A percentile compares a stretch with the other conserved stretches of the same genome.
Conservation (phyloP, 1,139 yeast genomes). For the Pichia sp. region DNA sequence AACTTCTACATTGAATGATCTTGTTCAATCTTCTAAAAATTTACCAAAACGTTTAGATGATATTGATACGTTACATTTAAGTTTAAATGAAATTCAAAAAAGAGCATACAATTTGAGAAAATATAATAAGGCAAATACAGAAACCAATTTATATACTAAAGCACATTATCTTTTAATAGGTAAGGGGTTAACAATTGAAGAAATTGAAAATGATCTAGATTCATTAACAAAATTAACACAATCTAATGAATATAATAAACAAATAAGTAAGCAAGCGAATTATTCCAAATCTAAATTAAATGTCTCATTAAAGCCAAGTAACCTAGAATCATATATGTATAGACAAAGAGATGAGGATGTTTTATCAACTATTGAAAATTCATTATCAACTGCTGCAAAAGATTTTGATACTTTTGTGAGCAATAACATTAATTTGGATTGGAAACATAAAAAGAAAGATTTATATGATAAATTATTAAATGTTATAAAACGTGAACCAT, state of each 20-base stretch:
- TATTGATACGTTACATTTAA: conserved; percentile 66
- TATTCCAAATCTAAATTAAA: background rate
- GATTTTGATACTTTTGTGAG: conserved; percentile 79
- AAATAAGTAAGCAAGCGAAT: background rate
- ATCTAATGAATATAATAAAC: background rate
- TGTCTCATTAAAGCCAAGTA: conserved; percentile 18
- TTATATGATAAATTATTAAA: conserved; percentile 65
- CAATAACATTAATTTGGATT: conserved; percentile 70
- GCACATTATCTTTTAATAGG: conserved; percentile 90
- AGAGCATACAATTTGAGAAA: conserved; percentile 60
- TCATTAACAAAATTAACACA: background rate
- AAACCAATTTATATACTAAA: conserved; percentile 52
- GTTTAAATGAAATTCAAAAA: conserved; percentile 70
- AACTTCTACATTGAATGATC: conserved; percentile 43
- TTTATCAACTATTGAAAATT: conserved; percentile 75
- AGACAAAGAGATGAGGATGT: conserved; percentile 79
- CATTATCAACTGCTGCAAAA: conserved; percentile 64
- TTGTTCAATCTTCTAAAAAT: conserved; percentile 64
- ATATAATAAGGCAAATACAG: conserved; percentile 31
- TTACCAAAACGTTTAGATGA: conserved; percentile 61
- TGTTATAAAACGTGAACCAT: conserved; percentile 24
- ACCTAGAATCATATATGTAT: conserved; percentile 53
- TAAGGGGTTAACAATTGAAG: conserved; percentile 84
- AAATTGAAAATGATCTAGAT: conserved; percentile 35
- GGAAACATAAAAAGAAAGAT: conserved; percentile 73